Conservation (phyloP, 2,329 filamentous ascomycete species). For the Penicillium sp. region DNA sequence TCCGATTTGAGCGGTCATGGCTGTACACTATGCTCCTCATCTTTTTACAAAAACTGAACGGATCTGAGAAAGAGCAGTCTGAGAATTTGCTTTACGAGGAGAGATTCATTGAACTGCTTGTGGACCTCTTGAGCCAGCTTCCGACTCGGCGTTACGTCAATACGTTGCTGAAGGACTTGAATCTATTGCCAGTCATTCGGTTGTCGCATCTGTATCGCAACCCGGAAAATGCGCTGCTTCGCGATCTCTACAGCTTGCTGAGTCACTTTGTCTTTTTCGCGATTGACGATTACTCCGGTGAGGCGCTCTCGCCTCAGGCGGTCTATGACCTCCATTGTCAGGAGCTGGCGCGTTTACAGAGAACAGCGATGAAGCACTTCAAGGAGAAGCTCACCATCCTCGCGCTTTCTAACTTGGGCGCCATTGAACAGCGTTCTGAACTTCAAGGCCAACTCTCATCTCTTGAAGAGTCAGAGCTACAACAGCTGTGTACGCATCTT, state of each 20-base stretch:
- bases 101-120: constrained; percentile 83
- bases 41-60: constrained; percentile 70
- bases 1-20: constrained; percentile 92
- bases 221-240: constrained; percentile 67
- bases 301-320: constrained; percentile 64
- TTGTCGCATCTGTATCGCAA: constrained; percentile 73
- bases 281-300: constrained; percentile 83
- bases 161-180: constrained; percentile 75
- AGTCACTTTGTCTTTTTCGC: constrained; percentile 83
- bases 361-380: constrained; percentile 72
- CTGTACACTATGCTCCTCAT: constrained; percentile 79
- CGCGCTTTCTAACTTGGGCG: constrained; percentile 84
- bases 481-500: constrained; percentile 61
- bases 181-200: constrained; percentile 69
- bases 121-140: constrained; percentile 85
- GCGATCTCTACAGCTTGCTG: constrained; percentile 74
- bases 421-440: constrained; percentile 74
- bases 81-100: constrained; percentile 79
- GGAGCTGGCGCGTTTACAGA: constrained; percentile 70
- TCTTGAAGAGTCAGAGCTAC: constrained; percentile 68
- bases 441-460: constrained; percentile 67
- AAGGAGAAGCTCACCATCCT: constrained; percentile 86
- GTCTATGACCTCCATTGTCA: constrained; percentile 76
- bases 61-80: constrained; percentile 33
- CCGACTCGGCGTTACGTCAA: constrained; percentile 93